Base-by-base conservation (phyloP, 78 protist species). In the Parvularia atlantis region DNA sequence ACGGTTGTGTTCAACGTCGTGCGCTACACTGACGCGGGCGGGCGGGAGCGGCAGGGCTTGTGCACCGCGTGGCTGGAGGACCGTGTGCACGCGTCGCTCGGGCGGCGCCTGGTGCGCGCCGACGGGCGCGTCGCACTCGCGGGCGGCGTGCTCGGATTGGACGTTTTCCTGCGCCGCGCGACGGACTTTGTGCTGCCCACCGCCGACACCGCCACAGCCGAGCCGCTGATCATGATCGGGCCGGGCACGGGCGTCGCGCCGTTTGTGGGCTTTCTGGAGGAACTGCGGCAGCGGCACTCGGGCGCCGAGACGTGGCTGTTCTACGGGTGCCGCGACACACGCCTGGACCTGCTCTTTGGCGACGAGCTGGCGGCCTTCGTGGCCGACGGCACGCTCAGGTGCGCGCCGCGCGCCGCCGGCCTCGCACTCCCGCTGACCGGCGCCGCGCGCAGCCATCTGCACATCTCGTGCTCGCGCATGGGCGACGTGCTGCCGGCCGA, bases 221-320 rank as follows among this genome's bases (percentile, higher is more conserved):
- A 30, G 39, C 98, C 95, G 44, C 28, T 88, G 28, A 75, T 93
- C 68, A 77, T 87, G 87, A 77, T 91, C 36, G 96, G 97, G 10
- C 95, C 96, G 4, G 98, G 98, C 54, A 91, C 98, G 7, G 98
- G 98, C 43, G 66, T 92, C 7, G 98, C 98, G 1, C 97, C 97
- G 16, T 82, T 93, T 74, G 31, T 91, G 19, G 95, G 91, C 17
- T 90, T 93, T 72, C 53, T 86, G 13, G 84, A 85, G 40, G 84
- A 77, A 24, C 56, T 76, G 31, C n/a, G n/a, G n/a, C n/a, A n/a
- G 53, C 37, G 28, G 30, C 19, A 35, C 30, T 13, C 4, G n/a
- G 14, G 4, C 44, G 52, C 69, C 20, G 7, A 63, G 14, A 61
- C 57, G n/a, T 9, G 53, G 19, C 58, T 93, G 50, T 93, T 61